A percentile compares a stretch with the other conserved stretches of the same genome.
phyloP scores from a whole-genome alignment of 768 basidiomycete species.

The Boletus eberwhitei region DNA sequence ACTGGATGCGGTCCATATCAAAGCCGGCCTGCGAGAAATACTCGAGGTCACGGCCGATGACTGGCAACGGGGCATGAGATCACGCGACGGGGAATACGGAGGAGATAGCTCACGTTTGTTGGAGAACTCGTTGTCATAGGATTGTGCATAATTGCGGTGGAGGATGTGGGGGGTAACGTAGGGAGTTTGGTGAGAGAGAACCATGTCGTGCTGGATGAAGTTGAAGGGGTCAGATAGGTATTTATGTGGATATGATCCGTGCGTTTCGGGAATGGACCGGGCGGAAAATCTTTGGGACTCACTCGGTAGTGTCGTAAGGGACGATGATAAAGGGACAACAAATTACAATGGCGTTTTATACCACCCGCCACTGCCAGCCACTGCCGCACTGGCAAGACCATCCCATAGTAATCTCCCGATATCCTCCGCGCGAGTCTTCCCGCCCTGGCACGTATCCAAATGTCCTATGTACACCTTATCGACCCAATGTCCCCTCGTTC shows the following conservation, averaged over 20 bases:
- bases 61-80: constrained; percentile 38
- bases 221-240: not conserved
- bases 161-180: constrained; percentile 89
- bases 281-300: constrained; percentile 12
- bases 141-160: constrained; percentile 81
- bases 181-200: constrained; percentile 69
- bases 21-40: constrained; percentile 99
- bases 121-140: constrained; percentile 59
- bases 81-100: constrained; percentile 1
- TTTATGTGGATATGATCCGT: constrained; percentile 27
- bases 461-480: not conserved
- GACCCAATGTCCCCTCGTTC: not conserved
- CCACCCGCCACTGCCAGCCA: constrained; percentile 16
- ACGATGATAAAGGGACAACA: constrained; percentile 1
- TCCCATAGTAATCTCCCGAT: constrained; percentile 35
- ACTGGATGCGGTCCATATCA: constrained; percentile 95
- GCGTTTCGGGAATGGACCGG: constrained; percentile 12
- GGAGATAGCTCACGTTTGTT: constrained; percentile 49
- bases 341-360: constrained; percentile 26
- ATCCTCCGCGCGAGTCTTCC: constrained; percentile 18
- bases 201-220: constrained; percentile 45
- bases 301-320: constrained; percentile 14
- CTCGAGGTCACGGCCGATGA: constrained; percentile 90
- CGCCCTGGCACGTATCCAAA: constrained; percentile 5
- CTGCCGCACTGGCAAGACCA: constrained; percentile 14